Evolutionary conservation across 257 asterid genomes (phyloP), one percentile per base, ranked within the genome.

Genomic region (Solanum virginianum): DNA sequence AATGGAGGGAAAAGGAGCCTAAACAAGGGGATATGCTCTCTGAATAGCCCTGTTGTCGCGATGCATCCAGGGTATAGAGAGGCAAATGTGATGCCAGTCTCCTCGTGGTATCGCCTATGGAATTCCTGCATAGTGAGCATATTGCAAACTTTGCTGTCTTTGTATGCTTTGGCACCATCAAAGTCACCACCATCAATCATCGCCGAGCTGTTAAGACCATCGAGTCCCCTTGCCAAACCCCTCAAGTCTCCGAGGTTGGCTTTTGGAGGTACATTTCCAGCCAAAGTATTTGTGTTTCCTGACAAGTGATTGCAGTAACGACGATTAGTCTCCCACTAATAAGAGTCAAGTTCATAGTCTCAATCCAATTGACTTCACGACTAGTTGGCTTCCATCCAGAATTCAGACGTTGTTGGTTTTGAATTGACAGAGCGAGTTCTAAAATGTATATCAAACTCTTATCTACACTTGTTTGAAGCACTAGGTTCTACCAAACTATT

Each of bases 111-210:
- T 12, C 98, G 93, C 1, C 95, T 90, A 91, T 96, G 99, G 81
- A 96, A 93, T 68, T 94, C 99, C 87, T 96, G 99, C 99, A 94
- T 96, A 2, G 96, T 93, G 72, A 96, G 94, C 99, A 96, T 94
- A 89, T 96, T 96, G 93, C 99, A 96, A 72, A 96, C 98, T 75
- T 96, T 96, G 92, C 99, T 96, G 81, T 96, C 99, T 88, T 96
- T 96, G 88, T 94, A 96, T 3, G 99, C 99, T 87, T 96, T 96
- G 6, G 99, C 99, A 7, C 99, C 99, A 54, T 96, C 99, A 39
- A 93, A 96, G 5, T 90, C 93, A 8, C 93, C 97, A 1, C 99
- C 98, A 26, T 96, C 99, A 20, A 96, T 93, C 99, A 94, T 96
- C 88, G 99, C 59, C 0, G 98, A 93, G 89, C 88, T 91, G 90